Evolutionary conservation across 306 rosid species (phyloP), one percentile per base, ranked within the genome.

Genomic region (Argentina anserina): DNA sequence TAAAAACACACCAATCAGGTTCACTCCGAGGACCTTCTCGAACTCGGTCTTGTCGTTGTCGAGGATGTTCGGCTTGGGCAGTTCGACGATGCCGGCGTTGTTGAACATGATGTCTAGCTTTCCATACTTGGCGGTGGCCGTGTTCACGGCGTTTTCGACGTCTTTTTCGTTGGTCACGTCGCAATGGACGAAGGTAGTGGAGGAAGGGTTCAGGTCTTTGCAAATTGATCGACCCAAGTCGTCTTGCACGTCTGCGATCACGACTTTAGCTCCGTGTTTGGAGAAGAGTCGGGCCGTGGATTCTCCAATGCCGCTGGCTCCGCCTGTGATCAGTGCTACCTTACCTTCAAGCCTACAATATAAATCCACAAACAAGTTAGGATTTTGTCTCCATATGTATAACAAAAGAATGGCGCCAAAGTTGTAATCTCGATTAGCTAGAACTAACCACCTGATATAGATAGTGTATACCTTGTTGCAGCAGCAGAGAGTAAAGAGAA

Each of bases 51-150:
- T 61, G 9, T 65, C 43, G 9, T 45, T 62, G 4, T 81, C 86
- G 0, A 76, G 15, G 10, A 89, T 83, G 80, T 11, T 65, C 36
- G 62, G 58, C n/a, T 81, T 74, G 21, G 29, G 52, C 4, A 0
- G 20, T 0, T 43, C 86, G 0, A 0, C 0, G 20, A 76, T 39
- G 2, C 85, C 92, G 0, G 92, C 90, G 5, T 89, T 89, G 70
- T 85, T 89, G 47, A 73, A 60, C 92, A 89, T 85, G 64, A 87
- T 85, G 39, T 89, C 96, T 0, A 87, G 83, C 75, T 78, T 81
- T 8, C 90, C 96, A 1, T 83, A 47, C 23, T 78, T 63, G 14
- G 81, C 50, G 28, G 81, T 49, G 2, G 85, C 75, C 0, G 45
- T 31, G 47, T 85, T 52, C 0, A 89, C 87, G 0, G 78, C 82